These are phyloP conservation scores for Drosera capensis DNA, from an alignment of 148 eudicot genomes.

Conservation along the genomic window DNA sequence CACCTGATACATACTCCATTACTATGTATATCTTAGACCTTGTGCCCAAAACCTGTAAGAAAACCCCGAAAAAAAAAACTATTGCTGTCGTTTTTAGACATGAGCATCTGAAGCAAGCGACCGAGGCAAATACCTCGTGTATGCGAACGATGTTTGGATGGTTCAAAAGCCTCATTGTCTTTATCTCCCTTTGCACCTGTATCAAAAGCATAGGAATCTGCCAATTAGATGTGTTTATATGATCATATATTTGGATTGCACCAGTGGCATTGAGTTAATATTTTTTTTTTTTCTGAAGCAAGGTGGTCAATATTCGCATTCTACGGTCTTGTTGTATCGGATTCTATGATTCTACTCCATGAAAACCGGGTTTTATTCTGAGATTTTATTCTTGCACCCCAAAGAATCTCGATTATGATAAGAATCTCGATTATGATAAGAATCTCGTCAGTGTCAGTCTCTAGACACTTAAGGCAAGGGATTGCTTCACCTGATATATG, in stretches of 20 bases:
- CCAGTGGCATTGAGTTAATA: neutral
- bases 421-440: too few relatives aligned
- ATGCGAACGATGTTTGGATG: conserved; percentile 47
- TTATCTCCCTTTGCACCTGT: conserved; percentile 39
- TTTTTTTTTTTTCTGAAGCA: neutral
- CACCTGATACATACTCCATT: conserved; percentile 46
- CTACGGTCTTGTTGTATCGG: too few relatives aligned
- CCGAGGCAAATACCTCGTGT: conserved; percentile 24
- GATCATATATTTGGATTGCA: neutral
- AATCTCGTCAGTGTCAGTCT: too few relatives aligned
- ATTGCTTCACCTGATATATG: conserved; percentile 22
- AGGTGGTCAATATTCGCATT: neutral
- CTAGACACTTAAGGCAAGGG: neutral
- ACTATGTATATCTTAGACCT: conserved; percentile 42
- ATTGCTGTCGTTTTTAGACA: neutral
- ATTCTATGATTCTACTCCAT: too few relatives aligned
- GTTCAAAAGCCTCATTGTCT: conserved; percentile 38
- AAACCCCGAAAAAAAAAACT: neutral
- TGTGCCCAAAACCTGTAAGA: conserved; percentile 35
- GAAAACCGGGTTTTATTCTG: too few relatives aligned
- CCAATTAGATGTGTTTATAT: too few relatives aligned
- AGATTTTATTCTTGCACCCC: too few relatives aligned
- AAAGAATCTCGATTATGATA: neutral
- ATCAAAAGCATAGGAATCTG: neutral
- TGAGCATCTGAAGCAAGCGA: neutral